Base-by-base conservation (phyloP, 306 rosid species). In the Pterocarpus macrocarpus region DNA sequence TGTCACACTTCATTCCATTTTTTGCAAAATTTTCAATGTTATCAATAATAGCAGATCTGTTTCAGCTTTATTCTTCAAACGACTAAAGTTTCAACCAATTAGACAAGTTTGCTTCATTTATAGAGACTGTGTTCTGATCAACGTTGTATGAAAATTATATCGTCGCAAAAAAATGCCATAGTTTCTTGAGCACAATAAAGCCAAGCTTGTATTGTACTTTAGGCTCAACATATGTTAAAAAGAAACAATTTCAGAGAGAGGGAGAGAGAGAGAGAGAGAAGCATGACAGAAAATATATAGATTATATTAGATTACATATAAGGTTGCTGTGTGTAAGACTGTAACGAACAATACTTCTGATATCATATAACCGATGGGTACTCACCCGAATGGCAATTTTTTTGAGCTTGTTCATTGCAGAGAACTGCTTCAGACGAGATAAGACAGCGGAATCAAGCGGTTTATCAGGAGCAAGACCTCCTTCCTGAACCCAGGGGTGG, bases 401-500 rank as follows among this genome's bases (percentile, higher is more conserved):
- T 85, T 93, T 93, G 33, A 95, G 87, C 87, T 81, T 93, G 81
- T 91, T 89, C 98, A 91, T 93, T 81, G 98, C 94, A 64, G 99
- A 93, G 87, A 93, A 95, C 82, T 95, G 97, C 90, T 95, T 93
- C 88, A 95, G 89, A 61, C 98, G 99, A 88, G 85, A 67, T 80
- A 95, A 82, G 62, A 95, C 97, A 80, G 97, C 98, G 62, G 97
- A 90, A 83, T 93, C 98, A 86, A 95, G 96, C 16, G 98, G 98
- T 73, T 87, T 91, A 79, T 95, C 97, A 22, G 94, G 97, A 80
- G 97, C 99, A 83, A 81, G 86, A 72, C 98, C 97, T 58, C 85
- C 90, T 74, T 82, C 83, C 89, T 88, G 95, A 76, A 95, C 87
- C 99, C 98, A 95, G 9, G 98, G 98, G 77, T 95, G 99, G 77